Base-by-base conservation (phyloP, 1,139 yeast species). In the Taphrina confusa region DNA sequence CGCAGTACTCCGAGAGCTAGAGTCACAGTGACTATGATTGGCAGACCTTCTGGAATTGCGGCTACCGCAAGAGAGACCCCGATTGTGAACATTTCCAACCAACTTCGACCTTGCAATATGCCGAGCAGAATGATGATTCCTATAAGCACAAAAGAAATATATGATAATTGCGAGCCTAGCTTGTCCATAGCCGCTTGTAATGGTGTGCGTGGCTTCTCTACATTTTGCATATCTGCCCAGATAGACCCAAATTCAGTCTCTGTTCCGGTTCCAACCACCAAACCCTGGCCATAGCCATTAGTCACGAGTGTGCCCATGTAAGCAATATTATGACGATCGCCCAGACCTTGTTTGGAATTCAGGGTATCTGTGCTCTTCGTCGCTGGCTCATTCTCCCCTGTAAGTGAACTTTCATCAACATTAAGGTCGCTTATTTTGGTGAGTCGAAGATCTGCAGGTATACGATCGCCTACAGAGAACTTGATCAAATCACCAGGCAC, bases 61-160 rank as follows among this genome's bases (percentile, higher is more conserved):
- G 98, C 98, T 12, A 92, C 97, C 0, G 97, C 97, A 65, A 92
- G 78, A 1, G 96, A 89, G 9, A 92, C 97, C 1, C 96, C 88
- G 63, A 92, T 90, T 71, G 92, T 96, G 74, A 92, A 91, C 96
- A 92, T 92, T 65, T 91, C 97, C 63, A 92, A 78, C 96, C 96
- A 89, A 8, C 87, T 80, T 65, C 95, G 85, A 56, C 97, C 97
- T 75, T 91, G 96, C 55, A 87, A 61, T 22, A 92, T 79, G 62
- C 97, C 98, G 67, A 91, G 78, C 30, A 91, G 69, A 68, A 96
- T 90, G 69, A 92, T 92, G 25, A 87, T 71, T 47, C 95, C 96
- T 73, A 92, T 92, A 14, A 91, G 84, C 31, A 78, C 81, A 74
- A 92, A 91, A 74, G 95, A 85, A 70, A 87, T 82, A 49, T 84